Evolutionary conservation across 352 stramenopile species (phyloP).

Genomic region (Thalassiosira mediterranea): DNA sequence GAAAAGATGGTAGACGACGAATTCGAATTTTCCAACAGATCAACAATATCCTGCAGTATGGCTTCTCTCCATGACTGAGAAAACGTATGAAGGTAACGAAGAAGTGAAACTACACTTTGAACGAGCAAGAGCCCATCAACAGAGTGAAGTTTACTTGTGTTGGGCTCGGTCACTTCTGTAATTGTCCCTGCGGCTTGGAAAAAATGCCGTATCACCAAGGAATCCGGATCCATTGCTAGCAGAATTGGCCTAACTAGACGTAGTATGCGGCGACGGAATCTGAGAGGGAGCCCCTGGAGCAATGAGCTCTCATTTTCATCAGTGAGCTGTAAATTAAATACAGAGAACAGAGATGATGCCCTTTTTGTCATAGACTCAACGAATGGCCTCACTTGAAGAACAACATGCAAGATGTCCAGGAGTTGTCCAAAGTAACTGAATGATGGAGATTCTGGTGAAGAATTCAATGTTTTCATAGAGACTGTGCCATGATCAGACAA

Average conservation of each 20-base stretch:
- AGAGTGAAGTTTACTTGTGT: constrained; percentile 7
- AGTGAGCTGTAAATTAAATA: constrained; percentile 19
- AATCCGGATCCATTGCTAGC: constrained; percentile 35
- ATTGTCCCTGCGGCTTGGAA: constrained; percentile 37
- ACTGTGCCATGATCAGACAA: constrained; percentile 23
- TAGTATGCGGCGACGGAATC: constrained; percentile 42
- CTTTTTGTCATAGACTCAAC: constrained; percentile 28
- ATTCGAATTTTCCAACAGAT: constrained; percentile 16
- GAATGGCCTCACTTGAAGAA: constrained; percentile 31
- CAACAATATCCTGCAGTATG: constrained; percentile 55
- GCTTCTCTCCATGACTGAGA: constrained; percentile 55
- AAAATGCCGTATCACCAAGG: constrained; percentile 34
- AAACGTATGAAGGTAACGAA: constrained; percentile 70
- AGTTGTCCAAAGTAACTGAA: constrained; percentile 39
- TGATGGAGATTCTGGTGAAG: constrained; percentile 27
- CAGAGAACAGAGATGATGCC: constrained; percentile 28
- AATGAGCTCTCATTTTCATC: constrained; percentile 11
- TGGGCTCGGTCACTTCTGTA: not conserved
- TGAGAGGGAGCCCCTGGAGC: constrained; percentile 24
- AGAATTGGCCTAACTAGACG: constrained; percentile 54
- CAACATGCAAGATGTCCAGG: constrained; percentile 43
- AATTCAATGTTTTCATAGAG: constrained; percentile 22
- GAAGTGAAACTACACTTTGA: constrained; percentile 57
- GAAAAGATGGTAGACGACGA: constrained; percentile 32
- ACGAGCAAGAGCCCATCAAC: constrained; percentile 23